A percentile compares a stretch with the other conserved stretches of the same genome.
phyloP scores from a whole-genome alignment of 352 stramenopile species.

The Pilasporangium apinafurcum region DNA sequence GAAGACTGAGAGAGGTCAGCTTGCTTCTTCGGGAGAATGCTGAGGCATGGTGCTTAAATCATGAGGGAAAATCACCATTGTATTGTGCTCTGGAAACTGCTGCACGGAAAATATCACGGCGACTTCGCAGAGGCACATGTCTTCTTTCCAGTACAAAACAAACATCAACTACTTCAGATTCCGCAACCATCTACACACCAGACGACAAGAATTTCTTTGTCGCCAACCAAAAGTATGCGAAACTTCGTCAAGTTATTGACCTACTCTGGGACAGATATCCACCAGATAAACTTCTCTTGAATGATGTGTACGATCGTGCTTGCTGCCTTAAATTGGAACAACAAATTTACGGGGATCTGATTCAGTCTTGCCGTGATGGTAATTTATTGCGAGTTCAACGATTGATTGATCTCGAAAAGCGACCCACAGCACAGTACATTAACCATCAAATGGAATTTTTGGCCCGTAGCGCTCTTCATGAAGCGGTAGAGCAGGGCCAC shows the following conservation, averaged over 20 bases:
- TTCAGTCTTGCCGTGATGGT: slow-evolving; percentile 38
- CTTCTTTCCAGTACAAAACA: neutral
- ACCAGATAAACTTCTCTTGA: slow-evolving; percentile 12
- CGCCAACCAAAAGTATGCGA: slow-evolving; percentile 26
- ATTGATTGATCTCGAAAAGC: slow-evolving; percentile 54
- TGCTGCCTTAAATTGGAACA: slow-evolving; percentile 44
- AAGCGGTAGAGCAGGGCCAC: slow-evolving; percentile 54
- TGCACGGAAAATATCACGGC: slow-evolving; percentile 6
- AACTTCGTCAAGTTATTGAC: slow-evolving; percentile 60
- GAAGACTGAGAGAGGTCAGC: slow-evolving; percentile 44
- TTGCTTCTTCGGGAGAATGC: slow-evolving; percentile 38
- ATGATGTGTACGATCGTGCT: slow-evolving; percentile 19
- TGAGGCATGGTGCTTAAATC: slow-evolving; percentile 27
- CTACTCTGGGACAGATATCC: slow-evolving; percentile 53
- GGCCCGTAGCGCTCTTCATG: slow-evolving; percentile 39
- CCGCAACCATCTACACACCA: neutral
- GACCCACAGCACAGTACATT: slow-evolving; percentile 33
- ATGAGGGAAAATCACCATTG: slow-evolving; percentile 45
- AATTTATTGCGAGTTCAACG: slow-evolving; percentile 51
- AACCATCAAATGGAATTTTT: slow-evolving; percentile 37
- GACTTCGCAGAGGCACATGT: slow-evolving; percentile 4
- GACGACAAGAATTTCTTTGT: slow-evolving; percentile 28
- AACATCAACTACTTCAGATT: no score
- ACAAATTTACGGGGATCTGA: slow-evolving; percentile 47
- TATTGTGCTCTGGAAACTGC: slow-evolving; percentile 44